Base-by-base conservation (phyloP, 1,284 basidiomycete genomes). In the Gastroboletus turbinatus region DNA sequence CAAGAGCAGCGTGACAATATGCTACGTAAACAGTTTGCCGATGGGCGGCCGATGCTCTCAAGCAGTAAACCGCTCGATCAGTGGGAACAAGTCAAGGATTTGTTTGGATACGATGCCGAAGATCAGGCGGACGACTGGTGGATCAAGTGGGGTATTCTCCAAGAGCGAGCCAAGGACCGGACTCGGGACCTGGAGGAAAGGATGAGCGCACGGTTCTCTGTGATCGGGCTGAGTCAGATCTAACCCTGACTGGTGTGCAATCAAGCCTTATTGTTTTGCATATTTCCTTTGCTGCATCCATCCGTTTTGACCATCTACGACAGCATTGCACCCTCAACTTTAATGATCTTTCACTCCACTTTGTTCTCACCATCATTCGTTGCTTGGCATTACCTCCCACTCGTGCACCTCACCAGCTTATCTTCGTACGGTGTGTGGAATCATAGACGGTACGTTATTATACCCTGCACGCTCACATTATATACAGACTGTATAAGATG, bases 91-190 rank as follows among this genome's bases (percentile, higher is more conserved):
- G 72, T 78, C 44, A 73, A 71, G 50, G 74, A 72, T 30, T 57
- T 76, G 11, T 80, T 76, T 55, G 72, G 67, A 10, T 79, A 79
- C 53, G 75, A 78, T 46, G 74, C 76, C 16, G 77, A 78, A 54
- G 76, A 76, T 30, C 71, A 73, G 23, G 78, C 76, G 5, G 77
- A 79, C 19, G 68, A 75, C 35, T 76, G 74, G 74, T 75, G 74
- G 75, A 50, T 68, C 21, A 63, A 75, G 38, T 76, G 73, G 73
- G 75, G 73, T 9, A 43, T 73, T 25, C 63, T 75, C 23, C 60
- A 66, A 35, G 69, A 71, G 46, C 53, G 59, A 17, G 67, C 67
- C 47, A 69, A 62, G 55, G 58, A 59, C 39, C 64, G 64, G 17
- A 55, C 49, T 17, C 57, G 19, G 46, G 59, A 63, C 40, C 25